Conservation (phyloP, 2,329 filamentous ascomycete genomes). For the Monosporascus sp. region DNA sequence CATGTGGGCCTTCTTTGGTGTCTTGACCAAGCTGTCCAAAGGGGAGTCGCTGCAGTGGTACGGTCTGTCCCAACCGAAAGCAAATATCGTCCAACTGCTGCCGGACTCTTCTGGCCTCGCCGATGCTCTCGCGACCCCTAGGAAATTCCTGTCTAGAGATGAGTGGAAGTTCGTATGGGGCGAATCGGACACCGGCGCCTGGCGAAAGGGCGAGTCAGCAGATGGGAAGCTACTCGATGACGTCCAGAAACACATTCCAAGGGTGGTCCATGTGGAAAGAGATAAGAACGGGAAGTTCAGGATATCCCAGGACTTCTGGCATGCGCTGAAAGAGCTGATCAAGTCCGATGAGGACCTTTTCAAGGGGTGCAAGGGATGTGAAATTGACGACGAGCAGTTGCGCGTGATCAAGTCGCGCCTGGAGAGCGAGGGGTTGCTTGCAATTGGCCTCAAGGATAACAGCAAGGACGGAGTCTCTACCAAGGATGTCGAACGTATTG, state of each 20-base stretch:
- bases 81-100: no score
- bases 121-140: no score
- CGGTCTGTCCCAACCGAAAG: no score
- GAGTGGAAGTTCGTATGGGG: no score
- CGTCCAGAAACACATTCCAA: constrained; percentile 48
- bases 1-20: no score
- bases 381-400: constrained; percentile 44
- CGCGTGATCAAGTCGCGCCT: constrained; percentile 38
- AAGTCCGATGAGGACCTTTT: constrained; percentile 42
- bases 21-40: no score
- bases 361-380: constrained; percentile 34
- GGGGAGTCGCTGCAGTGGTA: no score
- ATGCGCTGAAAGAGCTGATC: constrained; percentile 54
- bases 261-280: constrained; percentile 49
- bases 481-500: constrained; percentile 20
- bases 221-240: constrained; percentile 23
- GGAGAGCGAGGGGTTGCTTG: constrained; percentile 26
- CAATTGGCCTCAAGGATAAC: constrained; percentile 13
- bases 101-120: no score
- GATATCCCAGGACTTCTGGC: constrained; percentile 60
- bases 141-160: no score
- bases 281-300: constrained; percentile 46
- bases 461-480: constrained; percentile 18
- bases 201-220: not conserved
- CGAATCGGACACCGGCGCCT: no score